These are phyloP conservation scores for Epichloe baconii DNA, from an alignment of 2,329 filamentous ascomycete species.

Conservation along the genomic window DNA sequence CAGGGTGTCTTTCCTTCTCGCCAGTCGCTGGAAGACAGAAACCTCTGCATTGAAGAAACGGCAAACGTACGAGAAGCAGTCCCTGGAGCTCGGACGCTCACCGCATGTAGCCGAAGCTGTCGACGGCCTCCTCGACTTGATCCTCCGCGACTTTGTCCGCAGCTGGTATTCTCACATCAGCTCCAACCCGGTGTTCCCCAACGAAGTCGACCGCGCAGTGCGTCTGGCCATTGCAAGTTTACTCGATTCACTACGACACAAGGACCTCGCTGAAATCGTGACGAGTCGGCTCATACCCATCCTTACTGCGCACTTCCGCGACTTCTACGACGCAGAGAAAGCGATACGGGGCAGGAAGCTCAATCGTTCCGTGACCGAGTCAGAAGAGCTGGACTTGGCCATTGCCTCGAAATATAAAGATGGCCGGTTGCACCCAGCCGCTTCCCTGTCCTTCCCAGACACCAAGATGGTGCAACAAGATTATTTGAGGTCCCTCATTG, in stretches of 20 bases:
- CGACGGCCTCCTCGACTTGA: constrained; percentile 63
- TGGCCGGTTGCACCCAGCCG: constrained; percentile 78
- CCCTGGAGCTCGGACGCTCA: constrained; percentile 59
- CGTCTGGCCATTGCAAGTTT: constrained; percentile 59
- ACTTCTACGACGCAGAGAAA: constrained; percentile 83
- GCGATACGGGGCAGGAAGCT: constrained; percentile 77
- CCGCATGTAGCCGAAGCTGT: constrained; percentile 67
- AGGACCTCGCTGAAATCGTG: constrained; percentile 74
- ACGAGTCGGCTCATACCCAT: constrained; percentile 78
- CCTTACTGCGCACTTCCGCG: constrained; percentile 74
- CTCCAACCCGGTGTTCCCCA: constrained; percentile 62
- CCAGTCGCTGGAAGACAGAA: constrained; percentile 57
- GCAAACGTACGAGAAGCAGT: constrained; percentile 52
- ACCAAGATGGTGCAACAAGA: constrained; percentile 78
- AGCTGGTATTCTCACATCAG: constrained; percentile 87
- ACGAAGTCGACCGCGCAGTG: constrained; percentile 75
- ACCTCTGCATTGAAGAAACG: constrained; percentile 50
- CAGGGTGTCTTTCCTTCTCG: constrained; percentile 45
- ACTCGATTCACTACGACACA: constrained; percentile 55
- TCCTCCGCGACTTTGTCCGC: constrained; percentile 72
- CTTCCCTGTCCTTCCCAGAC: constrained; percentile 70
- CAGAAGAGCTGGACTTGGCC: constrained; percentile 86
- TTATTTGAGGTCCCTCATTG: constrained; percentile 65
- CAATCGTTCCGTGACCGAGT: constrained; percentile 83
- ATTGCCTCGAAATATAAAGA: constrained; percentile 91